Evolutionary conservation across 148 eudicot genomes (phyloP), one percentile per base, ranked within the genome.

Genomic region (Camellia lanceoleosa): DNA sequence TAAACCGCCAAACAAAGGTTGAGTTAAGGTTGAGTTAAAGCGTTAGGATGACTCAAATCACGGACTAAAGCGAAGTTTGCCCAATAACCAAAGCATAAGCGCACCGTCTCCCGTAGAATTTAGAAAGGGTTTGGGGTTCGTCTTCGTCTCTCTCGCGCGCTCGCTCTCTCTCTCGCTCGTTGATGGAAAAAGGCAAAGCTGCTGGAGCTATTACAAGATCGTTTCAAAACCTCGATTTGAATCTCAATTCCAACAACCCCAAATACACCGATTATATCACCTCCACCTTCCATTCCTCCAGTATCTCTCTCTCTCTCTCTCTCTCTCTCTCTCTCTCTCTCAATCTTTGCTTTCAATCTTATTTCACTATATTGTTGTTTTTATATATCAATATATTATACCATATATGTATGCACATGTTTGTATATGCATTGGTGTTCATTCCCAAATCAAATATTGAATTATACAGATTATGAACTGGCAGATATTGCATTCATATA

Each of bases 181-280:
- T 30, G 73, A 91, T 92, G 95, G 95, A 88, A 71, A 88, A 85
- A 79, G 80, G 75, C 62, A 78, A 90, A 87, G 42, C 80, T 14
- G 49, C 56, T 66, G 86, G 78, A 15, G 68, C 80, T 8, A 77
- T 84, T 7, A 79, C 83, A 30, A 65, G 86, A 80, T 84, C 87
- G 20, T 68, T 89, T n/a, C 88, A 87, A 16, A 81, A 87, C 14
- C 88, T 89, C 16, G 78, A 84, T 78, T 74, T 87, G 74, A 84
- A 84, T 78, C 65, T 73, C 23, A 76, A 73, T 42, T 60, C 80
- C 56, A 68, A 71, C 13, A 74, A 59, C 20, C 70, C 84, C 66
- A 80, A 76, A 10, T 11, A 69, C 47, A 2, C 78, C 49, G 65
- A 42, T 13, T 80, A 59, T 9, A 10, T 51, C 10, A 16, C 71